Evolutionary conservation across 1,284 basidiomycete species (phyloP), one percentile per base, ranked within the genome.

Genomic region (Rhizoctonia solani): DNA sequence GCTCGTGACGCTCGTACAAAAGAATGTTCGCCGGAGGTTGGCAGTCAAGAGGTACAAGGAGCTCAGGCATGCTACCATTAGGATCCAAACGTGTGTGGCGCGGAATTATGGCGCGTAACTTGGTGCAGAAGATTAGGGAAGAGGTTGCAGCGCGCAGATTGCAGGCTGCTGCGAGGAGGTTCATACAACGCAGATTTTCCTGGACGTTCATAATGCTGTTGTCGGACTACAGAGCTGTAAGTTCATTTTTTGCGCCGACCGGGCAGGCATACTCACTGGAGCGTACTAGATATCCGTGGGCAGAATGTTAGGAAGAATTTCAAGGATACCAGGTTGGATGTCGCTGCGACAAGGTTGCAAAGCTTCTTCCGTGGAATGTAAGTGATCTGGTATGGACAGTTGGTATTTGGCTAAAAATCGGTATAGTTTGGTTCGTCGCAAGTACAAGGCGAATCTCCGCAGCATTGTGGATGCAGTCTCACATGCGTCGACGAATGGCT

Each of bases 61-160:
- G 65, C 82, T 96, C 70, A 87, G 92, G 30, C 75, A 71, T 6
- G 86, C 89, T 21, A 87, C 94, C 1, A 89, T 98, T 77, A 87
- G 81, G 75, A 88, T 99, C 37, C 97, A 99, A 77, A 89, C 92
- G 0, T 92, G 93, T n/a, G 90, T 98, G 94, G 93, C 85, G 96
- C 70, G 89, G 91, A 39, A 85, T 93, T 53, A 73, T 89, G 72
- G 96, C 95, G 0, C 85, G 83, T 72, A 83, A 83, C 67, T 79
- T 92, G 32, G 93, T 91, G 4, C 83, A 88, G 71, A 79, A 79
- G 59, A 85, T 95, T 69, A 85, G 92, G 69, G 83, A 86, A 69
- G 85, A 93, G 75, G 85, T 83, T 27, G 88, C 92, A 25, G 93
- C 93, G 1, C 81, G 85, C 53, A 83, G 86, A 70, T 80, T 99